phyloP scores from a whole-genome alignment of 2,329 filamentous ascomycete genomes.

The Trichothecium roseum region DNA sequence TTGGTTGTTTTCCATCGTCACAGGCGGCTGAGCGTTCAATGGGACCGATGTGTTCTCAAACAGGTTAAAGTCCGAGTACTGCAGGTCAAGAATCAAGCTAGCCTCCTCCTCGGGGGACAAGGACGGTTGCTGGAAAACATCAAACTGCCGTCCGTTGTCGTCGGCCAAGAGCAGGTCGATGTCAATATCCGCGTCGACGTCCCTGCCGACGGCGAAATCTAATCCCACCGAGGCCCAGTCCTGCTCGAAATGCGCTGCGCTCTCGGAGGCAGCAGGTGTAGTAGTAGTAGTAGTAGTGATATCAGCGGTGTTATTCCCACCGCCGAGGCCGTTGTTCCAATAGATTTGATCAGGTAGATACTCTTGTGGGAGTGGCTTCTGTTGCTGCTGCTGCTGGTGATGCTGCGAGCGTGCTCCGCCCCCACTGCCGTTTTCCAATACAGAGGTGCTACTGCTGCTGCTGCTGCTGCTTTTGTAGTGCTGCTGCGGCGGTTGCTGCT shows the following conservation, averaged over 20 bases:
- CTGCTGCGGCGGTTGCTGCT: conserved; percentile 1
- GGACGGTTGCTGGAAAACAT: background rate
- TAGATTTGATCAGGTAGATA: background rate
- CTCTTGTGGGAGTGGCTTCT: conserved; percentile 8
- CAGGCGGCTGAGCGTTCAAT: conserved; percentile 1
- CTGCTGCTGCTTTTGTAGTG: background rate
- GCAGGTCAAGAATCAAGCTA: background rate
- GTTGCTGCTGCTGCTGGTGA: conserved; percentile 6
- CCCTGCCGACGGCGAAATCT: too few species aligned
- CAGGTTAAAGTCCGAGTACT: background rate
- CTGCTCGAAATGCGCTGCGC: too few species aligned
- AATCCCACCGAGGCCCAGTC: too few species aligned
- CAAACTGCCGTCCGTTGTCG: background rate
- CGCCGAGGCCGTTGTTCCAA: background rate
- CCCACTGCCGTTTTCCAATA: too few species aligned
- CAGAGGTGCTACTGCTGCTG: conserved; percentile 3
- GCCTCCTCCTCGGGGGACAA: background rate
- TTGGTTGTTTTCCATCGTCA: background rate
- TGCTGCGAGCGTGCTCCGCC: conserved; percentile 4
- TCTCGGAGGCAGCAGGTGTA: too few species aligned
- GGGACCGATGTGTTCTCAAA: background rate
- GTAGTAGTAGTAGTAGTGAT: background rate
- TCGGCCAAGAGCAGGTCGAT: too few species aligned
- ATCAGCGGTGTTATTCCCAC: background rate
- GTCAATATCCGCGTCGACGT: background rate